Evolutionary conservation across 2,329 filamentous ascomycete species (phyloP), one percentile per base, ranked within the genome.

Genomic region (Aspergillus puulaauensis): DNA sequence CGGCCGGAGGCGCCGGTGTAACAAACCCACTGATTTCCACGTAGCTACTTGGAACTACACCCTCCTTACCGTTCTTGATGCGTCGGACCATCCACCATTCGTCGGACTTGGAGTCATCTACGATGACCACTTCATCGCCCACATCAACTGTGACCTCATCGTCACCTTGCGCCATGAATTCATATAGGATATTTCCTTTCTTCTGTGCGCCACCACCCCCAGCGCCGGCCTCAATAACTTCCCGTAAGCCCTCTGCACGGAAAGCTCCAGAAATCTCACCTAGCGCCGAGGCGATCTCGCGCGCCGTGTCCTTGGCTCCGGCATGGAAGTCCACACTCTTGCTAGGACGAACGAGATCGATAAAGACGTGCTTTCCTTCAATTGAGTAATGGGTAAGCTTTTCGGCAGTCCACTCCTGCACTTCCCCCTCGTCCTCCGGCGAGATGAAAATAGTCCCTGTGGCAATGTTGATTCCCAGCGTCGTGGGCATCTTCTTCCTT

Each of bases 71-170:
- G 71, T 92, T 98, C 78, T 92, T 96, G 62, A 97, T 70, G 37
- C 93, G 86, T 59, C 90, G 86, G 37, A 99, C 91, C 80, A 95
- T 92, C 93, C 95, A 98, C 95, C 95, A 99, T 72, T 99, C 95
- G 58, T 97, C 92, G 61, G 93, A 97, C 76, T 93, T 95, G 35
- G 82, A 86, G 69, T 97, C 92, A 70, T 99, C 93, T 56, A 98
- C 74, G 54, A 99, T 81, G 44, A 96, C 79, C 41, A 99, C 93
- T 70, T 99, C 93, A 70, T 99, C 95, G 41, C 90, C 95, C 21
- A 89, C 84, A 24, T 85, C 87, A 47, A 99, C 95, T 0, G 91
- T 96, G 48, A 99, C 93, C 75, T 99, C 95, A 68, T 99, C 95
- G 7, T 96, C 90, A 37, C 93, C 93, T 73, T 98, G 93, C 0